Conservation (phyloP, 75 land plant species). For the Sequoiadendron giganteum region DNA sequence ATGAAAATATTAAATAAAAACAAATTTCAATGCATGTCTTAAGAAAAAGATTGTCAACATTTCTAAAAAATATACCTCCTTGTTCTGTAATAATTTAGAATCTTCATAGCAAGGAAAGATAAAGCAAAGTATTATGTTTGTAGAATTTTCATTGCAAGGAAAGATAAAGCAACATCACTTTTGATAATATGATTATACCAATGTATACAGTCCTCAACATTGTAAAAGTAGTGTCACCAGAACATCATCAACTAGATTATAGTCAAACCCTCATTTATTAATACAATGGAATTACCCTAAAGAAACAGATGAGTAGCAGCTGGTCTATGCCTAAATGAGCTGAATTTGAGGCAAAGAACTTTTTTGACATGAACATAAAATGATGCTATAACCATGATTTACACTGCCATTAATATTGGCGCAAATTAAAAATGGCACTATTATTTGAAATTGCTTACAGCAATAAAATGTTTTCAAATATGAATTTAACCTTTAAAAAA, state of each 20-base stretch:
- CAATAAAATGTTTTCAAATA: neutral
- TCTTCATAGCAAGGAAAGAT: neutral
- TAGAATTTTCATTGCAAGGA: neutral
- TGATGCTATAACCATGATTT: neutral
- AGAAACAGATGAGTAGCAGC: neutral
- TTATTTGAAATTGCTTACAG: neutral
- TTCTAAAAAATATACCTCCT: neutral
- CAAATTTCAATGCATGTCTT: conserved; percentile 1
- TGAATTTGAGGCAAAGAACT: neutral
- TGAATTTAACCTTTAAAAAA: neutral
- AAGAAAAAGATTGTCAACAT: neutral
- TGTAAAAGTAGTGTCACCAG: neutral
- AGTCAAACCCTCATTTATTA: neutral
- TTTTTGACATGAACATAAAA: neutral
- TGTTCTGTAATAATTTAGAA: neutral
- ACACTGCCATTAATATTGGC: neutral
- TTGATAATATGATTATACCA: neutral
- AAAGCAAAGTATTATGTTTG: neutral
- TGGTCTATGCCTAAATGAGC: neutral
- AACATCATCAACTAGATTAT: neutral
- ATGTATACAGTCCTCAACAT: neutral
- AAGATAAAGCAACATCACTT: neutral
- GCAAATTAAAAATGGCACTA: too few species aligned
- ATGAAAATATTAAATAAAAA: neutral
- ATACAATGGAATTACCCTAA: neutral